Evolutionary conservation across 1,139 yeast species (phyloP).

Genomic region (Scheffersomyces lignicola): DNA sequence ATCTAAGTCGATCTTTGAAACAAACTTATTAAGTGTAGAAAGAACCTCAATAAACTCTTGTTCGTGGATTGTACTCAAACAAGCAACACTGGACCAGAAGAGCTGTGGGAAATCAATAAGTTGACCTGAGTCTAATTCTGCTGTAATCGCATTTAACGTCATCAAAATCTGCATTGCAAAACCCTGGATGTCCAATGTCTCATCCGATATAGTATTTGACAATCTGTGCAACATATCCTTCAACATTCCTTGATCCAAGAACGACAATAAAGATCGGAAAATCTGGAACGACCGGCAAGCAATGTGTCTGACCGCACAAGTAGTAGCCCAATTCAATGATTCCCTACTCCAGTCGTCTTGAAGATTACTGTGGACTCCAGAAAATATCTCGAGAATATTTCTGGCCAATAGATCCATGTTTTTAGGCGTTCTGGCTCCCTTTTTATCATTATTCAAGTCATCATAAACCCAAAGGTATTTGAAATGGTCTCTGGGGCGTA

Average conservation of each 20-base stretch:
- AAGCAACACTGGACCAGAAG: constrained; percentile 95
- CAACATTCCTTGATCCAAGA: constrained; percentile 83
- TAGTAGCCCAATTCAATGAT: constrained; percentile 92
- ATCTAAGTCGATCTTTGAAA: constrained; percentile 83
- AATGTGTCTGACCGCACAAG: constrained; percentile 95
- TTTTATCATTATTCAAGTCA: constrained; percentile 73
- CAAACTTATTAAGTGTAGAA: constrained; percentile 76
- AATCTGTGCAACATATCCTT: constrained; percentile 92
- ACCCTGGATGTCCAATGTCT: constrained; percentile 86
- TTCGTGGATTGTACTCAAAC: constrained; percentile 86
- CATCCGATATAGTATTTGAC: constrained; percentile 91
- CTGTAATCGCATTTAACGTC: constrained; percentile 91
- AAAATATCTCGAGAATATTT: constrained; percentile 60
- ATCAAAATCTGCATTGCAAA: constrained; percentile 95
- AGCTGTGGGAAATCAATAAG: constrained; percentile 87
- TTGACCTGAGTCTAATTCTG: constrained; percentile 76
- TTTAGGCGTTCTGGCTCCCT: constrained; percentile 84
- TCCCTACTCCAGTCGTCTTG: constrained; percentile 83
- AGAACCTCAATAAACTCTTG: constrained; percentile 88
- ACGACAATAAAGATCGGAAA: constrained; percentile 76
- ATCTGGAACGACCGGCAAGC: constrained; percentile 96
- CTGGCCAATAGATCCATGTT: constrained; percentile 81
- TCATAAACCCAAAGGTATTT: constrained; percentile 78
- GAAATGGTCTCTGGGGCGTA: constrained; percentile 46
- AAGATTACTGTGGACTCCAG: constrained; percentile 48